Conservation (phyloP, 805 yeast species). For the Peterozyma xylosa region DNA sequence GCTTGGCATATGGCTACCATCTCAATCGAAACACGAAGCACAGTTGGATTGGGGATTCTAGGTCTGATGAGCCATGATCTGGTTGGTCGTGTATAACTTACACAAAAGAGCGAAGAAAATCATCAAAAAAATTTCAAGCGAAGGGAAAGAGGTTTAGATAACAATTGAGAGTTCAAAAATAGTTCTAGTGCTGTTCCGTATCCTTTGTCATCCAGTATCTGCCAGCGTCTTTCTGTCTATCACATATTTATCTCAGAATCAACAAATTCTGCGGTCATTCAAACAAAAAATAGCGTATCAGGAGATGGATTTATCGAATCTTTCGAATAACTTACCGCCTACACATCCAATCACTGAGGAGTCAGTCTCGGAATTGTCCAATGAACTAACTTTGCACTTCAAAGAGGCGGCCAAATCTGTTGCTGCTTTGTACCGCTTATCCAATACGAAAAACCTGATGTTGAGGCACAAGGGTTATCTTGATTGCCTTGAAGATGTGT, state of each 20-base stretch:
- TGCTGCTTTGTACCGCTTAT: constrained; percentile 56
- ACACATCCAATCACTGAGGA: constrained; percentile 39
- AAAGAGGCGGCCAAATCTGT: constrained; percentile 67
- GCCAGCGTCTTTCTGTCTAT: background rate
- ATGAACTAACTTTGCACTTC: constrained; percentile 54
- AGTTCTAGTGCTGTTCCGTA: too few species aligned
- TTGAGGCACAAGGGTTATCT: constrained; percentile 51
- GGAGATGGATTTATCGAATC: constrained; percentile 55
- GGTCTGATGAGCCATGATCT: too few species aligned
- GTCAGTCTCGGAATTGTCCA: constrained; percentile 38
- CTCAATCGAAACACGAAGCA: too few species aligned
- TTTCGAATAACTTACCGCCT: constrained; percentile 48
- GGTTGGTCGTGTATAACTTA: too few species aligned
- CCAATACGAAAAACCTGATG: constrained; percentile 43
- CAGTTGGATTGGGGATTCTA: too few species aligned
- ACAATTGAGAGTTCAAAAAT: too few species aligned
- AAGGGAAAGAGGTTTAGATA: too few species aligned
- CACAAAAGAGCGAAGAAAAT: too few species aligned
- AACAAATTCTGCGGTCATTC: background rate
- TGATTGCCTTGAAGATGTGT: constrained; percentile 51
- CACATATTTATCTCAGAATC: background rate
- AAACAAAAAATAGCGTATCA: background rate
- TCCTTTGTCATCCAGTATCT: background rate
- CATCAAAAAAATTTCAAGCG: too few species aligned
- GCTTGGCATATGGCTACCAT: too few species aligned